Percentiles rank a stretch among this genome's conserved stretches.
Evolutionary conservation across 495 filamentous ascomycete genomes (phyloP).

Genomic region (Schizothecium vesticola): DNA sequence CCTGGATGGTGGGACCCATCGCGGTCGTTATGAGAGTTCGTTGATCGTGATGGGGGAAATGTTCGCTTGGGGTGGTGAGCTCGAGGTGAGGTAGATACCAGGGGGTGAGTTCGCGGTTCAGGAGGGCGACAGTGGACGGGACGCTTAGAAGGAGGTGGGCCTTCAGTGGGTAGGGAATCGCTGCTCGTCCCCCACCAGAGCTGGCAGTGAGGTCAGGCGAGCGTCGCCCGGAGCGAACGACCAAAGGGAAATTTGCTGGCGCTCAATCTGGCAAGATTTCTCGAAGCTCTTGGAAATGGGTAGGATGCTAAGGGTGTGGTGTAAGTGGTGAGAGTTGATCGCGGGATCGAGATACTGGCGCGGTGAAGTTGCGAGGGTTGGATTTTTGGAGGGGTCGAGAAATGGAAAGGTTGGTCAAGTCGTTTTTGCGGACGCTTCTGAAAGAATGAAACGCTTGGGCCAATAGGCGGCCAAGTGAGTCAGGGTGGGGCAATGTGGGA

Average conservation of each 20-base stretch:
- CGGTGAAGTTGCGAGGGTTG: constrained; percentile 11
- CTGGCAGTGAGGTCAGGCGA: not conserved
- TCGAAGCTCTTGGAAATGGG: not conserved
- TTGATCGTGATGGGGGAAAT: not conserved
- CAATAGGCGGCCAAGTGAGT: constrained; percentile 15
- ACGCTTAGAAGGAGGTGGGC: not conserved
- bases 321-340: constrained; percentile 25
- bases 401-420: constrained; percentile 23
- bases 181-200: constrained; percentile 24
- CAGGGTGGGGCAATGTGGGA: constrained; percentile 5
- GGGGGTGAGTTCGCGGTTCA: not conserved
- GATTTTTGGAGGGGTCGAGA: constrained; percentile 10
- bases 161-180: not conserved
- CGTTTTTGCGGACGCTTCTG: constrained; percentile 18
- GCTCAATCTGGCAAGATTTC: not conserved
- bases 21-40: not conserved
- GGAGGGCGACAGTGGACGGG: not conserved
- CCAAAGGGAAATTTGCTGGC: not conserved
- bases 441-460: constrained; percentile 9
- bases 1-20: constrained; percentile 12
- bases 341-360: constrained; percentile 25
- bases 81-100: not conserved
- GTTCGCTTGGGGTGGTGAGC: not conserved
- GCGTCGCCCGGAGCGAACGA: not conserved
- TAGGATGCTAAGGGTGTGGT: constrained; percentile 18